These are phyloP conservation scores for Glebionis coronaria DNA, from an alignment of 129 eudicot genomes.

Conservation along the genomic window DNA sequence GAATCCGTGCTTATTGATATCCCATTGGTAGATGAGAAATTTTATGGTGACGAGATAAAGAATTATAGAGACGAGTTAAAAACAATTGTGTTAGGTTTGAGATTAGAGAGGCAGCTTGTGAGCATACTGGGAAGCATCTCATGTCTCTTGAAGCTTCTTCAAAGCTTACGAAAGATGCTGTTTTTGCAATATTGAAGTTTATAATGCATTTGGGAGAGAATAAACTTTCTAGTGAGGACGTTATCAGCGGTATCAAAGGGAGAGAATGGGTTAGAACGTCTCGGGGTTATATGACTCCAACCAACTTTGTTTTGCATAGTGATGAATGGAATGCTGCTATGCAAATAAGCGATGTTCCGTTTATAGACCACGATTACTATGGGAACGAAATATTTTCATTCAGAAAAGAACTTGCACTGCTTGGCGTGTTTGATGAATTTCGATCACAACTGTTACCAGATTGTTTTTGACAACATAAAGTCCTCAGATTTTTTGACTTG, in stretches of 20 bases:
- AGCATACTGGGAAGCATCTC: not conserved
- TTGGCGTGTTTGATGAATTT: not conserved
- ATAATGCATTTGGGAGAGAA: not conserved
- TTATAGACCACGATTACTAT: not conserved
- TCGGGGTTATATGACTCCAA: constrained; percentile 17
- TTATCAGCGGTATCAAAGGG: not conserved
- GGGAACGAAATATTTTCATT: not conserved
- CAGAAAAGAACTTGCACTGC: not conserved
- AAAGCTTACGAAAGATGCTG: not conserved
- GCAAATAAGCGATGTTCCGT: constrained; percentile 10
- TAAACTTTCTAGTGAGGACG: not conserved
- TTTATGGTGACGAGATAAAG: constrained; percentile 1
- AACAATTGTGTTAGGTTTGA: not conserved
- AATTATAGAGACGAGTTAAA: not conserved
- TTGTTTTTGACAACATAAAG: not conserved
- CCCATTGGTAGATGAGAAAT: not conserved
- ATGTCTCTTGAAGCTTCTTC: constrained; percentile 3
- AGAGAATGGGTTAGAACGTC: constrained; percentile 7
- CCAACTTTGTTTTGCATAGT: not conserved
- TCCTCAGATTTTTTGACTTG: not conserved
- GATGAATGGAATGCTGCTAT: constrained; percentile 6
- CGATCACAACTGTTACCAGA: not conserved
- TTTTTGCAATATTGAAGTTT: not conserved
- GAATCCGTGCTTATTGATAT: constrained; percentile 8
- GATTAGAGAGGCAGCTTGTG: constrained; percentile 6